phyloP scores from a whole-genome alignment of 345 rosid genomes.

The Gossypium mustelinum region DNA sequence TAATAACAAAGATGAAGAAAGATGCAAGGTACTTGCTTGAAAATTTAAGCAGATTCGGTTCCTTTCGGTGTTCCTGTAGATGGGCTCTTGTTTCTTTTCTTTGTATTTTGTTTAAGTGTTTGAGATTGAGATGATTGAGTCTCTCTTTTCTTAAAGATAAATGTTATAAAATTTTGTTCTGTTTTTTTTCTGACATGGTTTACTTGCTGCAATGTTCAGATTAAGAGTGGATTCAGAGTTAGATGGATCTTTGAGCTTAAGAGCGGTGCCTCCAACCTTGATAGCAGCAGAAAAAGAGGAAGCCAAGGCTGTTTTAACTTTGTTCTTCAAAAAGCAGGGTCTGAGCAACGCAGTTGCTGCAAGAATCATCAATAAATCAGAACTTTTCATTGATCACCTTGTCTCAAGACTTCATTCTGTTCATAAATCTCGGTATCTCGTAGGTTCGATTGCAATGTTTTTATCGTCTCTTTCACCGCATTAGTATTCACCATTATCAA shows the following conservation, averaged over 20 bases:
- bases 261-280: conserved; percentile 54
- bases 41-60: too few species aligned
- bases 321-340: conserved; percentile 83
- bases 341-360: conserved; percentile 63
- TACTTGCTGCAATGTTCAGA: too few species aligned
- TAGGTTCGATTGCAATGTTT: conserved; percentile 60
- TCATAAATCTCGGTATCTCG: conserved; percentile 84
- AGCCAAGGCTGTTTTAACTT: conserved; percentile 78
- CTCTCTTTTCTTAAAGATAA: too few species aligned
- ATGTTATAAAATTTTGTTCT: too few species aligned
- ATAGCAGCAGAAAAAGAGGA: conserved; percentile 85
- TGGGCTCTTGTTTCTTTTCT: too few species aligned
- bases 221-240: conserved; percentile 46
- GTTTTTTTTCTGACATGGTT: too few species aligned
- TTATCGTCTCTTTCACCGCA: conserved; percentile 9
- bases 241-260: conserved; percentile 48
- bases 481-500: not conserved
- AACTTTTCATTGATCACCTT: conserved; percentile 68
- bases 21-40: too few species aligned
- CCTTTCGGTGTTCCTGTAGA: too few species aligned
- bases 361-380: conserved; percentile 67
- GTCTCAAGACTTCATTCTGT: conserved; percentile 75
- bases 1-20: too few species aligned
- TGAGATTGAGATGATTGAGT: too few species aligned
- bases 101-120: too few species aligned